Conservation (phyloP, 208 protist genomes). For the Leishmania mexicana region DNA sequence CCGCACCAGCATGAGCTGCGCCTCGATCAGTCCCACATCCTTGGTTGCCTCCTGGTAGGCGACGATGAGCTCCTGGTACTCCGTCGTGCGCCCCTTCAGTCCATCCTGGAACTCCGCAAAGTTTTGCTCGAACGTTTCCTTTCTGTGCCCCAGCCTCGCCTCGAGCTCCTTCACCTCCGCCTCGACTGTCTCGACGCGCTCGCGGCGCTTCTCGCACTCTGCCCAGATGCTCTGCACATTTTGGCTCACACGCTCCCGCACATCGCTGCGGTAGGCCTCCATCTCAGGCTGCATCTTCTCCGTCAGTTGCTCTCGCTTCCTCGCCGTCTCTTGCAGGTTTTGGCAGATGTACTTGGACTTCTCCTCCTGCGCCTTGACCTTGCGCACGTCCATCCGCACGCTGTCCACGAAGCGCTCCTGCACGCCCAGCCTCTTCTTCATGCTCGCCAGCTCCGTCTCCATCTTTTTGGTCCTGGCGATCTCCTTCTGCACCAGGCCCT, state of each 20-base stretch:
- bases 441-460: conserved; percentile 59
- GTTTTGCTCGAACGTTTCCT: conserved; percentile 61
- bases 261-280: conserved; percentile 46
- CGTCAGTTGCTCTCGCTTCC: conserved; percentile 48
- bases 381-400: conserved; percentile 32
- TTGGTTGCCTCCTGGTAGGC: conserved; percentile 40
- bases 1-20: conserved; percentile 43
- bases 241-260: conserved; percentile 44
- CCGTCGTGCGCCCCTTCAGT: conserved; percentile 37
- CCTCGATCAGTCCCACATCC: conserved; percentile 63
- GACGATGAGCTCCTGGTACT: conserved; percentile 55
- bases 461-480: conserved; percentile 73
- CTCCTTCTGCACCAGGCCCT: conserved; percentile 66
- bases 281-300: conserved; percentile 58
- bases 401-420: conserved; percentile 43
- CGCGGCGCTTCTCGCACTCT: conserved; percentile 45
- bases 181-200: conserved; percentile 37
- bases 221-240: conserved; percentile 52
- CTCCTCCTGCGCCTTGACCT: conserved; percentile 27
- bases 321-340: conserved; percentile 51
- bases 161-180: conserved; percentile 60
- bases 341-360: conserved; percentile 52
- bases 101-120: conserved; percentile 43
- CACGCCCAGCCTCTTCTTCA: conserved; percentile 54
- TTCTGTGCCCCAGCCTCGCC: conserved; percentile 43